Base-by-base conservation (phyloP, 1,139 yeast genomes). In the Nematodospora anomalae region DNA sequence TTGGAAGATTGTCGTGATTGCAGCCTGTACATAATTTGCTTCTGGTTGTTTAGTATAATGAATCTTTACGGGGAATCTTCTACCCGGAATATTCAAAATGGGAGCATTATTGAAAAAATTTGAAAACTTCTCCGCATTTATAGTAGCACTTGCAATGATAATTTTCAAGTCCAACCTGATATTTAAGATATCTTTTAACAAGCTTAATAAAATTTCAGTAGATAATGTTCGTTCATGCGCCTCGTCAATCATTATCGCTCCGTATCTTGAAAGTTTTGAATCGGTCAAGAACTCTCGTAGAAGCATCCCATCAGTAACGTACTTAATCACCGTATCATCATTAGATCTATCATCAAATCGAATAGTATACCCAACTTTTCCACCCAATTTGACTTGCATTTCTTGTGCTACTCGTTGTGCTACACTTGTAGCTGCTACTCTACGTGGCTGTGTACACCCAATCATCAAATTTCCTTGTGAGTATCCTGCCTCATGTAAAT, bases 401-500 rank as follows among this genome's bases (percentile, higher is more conserved):
- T 90, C 97, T 30, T 85, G 87, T 0, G 97, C 87, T 2, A 92
- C 97, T 52, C 98, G 79, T 2, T 83, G 69, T 0, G 98, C 96
- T 16, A 90, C 96, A 6, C 96, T 83, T 50, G 85, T 84, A 0
- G 98, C 97, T 0, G 98, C 98, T 11, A 90, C 96, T 51, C 97
- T 68, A 51, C 98, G 75, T 1, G 98, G 98, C 57, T 92, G 98
- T 0, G 98, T 92, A 55, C 97, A 89, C 0, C 94, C 97, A 7
- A 92, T 77, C 31, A 74, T 76, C 42, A 66, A 60, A 2, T 41
- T 43, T 3, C 45, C 43, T 13, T 62, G 53, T 4, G 88, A 71
- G 48, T 81, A 85, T 0, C 96, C 96, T 13, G 83, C 88, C 53
- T 89, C 96, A 47, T 79, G 76, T 16, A 92, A 64, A 53, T 80